Conservation (phyloP, 163 green algal species). For the Smithsoniella earleae region DNA sequence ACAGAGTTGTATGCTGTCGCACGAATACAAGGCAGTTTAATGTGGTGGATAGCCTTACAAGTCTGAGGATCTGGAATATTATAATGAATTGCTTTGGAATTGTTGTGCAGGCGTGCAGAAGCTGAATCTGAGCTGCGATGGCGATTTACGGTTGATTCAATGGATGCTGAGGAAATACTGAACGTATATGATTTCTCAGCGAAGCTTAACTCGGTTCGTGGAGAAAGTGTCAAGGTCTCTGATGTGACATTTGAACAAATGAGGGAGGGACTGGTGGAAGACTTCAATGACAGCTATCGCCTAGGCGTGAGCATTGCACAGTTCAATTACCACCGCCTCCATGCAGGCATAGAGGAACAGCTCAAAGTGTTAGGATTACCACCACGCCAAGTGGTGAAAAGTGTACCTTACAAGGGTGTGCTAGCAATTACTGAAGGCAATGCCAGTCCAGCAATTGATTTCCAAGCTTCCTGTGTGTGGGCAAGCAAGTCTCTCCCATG, state of each 20-base stretch:
- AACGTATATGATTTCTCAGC: conserved; percentile 8
- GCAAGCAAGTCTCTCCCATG: background rate
- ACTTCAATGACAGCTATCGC: conserved; percentile 23
- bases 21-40: too few species aligned
- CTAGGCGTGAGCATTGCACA: conserved; percentile 6
- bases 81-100: too few species aligned
- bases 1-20: too few species aligned
- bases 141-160: conserved; percentile 42
- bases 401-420: conserved; percentile 31
- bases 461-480: background rate
- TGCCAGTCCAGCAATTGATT: background rate
- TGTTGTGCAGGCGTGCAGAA: too few species aligned
- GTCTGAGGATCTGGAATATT: too few species aligned
- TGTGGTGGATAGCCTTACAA: too few species aligned
- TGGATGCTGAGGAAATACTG: conserved; percentile 30
- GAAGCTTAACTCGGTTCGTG: conserved; percentile 2
- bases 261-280: background rate
- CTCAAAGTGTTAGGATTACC: conserved; percentile 41
- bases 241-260: background rate
- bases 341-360: conserved; percentile 13
- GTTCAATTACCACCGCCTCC: conserved; percentile 3
- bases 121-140: conserved; percentile 40
- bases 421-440: conserved; percentile 14
- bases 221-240: background rate
- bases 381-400: background rate